These are phyloP conservation scores for Selenicereus undatus DNA, from an alignment of 148 eudicot genomes.

Conservation along the genomic window DNA sequence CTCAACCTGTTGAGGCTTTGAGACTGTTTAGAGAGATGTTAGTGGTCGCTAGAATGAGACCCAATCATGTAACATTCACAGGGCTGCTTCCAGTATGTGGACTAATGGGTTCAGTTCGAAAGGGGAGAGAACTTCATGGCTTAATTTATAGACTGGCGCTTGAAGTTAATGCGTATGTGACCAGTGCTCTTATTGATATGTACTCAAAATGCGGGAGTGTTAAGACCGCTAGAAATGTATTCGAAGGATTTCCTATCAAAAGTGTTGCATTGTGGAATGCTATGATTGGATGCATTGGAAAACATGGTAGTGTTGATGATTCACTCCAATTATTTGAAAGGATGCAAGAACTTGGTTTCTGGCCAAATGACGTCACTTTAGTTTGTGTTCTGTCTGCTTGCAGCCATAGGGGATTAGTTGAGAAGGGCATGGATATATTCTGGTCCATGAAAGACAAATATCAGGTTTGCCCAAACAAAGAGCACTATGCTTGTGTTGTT, in stretches of 20 bases:
- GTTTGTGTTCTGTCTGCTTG: conserved; percentile 58
- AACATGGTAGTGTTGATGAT: conserved; percentile 42
- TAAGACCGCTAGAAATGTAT: conserved; percentile 39
- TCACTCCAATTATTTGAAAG: conserved; percentile 43
- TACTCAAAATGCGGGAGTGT: conserved; percentile 67
- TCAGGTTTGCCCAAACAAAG: conserved; percentile 35
- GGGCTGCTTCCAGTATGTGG: conserved; percentile 58
- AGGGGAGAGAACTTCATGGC: conserved; percentile 56
- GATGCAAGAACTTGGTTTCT: conserved; percentile 44
- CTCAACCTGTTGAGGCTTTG: conserved; percentile 39
- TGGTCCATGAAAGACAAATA: conserved; percentile 42
- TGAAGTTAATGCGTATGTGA: conserved; percentile 42
- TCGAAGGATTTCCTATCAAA: conserved; percentile 29
- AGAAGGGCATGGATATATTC: conserved; percentile 56
- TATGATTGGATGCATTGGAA: conserved; percentile 66
- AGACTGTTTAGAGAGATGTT: conserved; percentile 46
- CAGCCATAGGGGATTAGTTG: conserved; percentile 56
- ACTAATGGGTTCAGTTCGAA: conserved; percentile 30
- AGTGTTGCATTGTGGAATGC: conserved; percentile 55
- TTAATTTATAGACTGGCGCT: conserved; percentile 43
- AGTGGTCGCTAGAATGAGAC: conserved; percentile 40
- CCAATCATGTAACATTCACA: conserved; percentile 50
- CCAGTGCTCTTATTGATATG: conserved; percentile 59
- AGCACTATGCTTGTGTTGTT: conserved; percentile 61
- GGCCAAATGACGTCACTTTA: conserved; percentile 50